Evolutionary conservation across 257 asterid genomes (phyloP).

Genomic region (Paulownia fortunei): DNA sequence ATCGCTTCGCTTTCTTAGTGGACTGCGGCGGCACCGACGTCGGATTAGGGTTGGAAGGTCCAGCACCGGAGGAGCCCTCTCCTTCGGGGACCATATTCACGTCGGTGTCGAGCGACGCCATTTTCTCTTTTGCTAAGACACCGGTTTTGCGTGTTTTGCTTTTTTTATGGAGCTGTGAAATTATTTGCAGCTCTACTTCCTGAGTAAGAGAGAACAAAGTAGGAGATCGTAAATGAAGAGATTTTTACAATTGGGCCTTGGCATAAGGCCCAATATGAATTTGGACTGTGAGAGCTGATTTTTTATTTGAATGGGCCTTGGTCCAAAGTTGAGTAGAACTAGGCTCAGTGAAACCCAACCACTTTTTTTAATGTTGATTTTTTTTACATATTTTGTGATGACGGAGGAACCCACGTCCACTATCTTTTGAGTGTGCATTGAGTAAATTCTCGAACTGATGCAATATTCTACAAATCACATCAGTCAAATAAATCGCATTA

Average conservation of each 20-base stretch:
- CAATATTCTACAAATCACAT: no score
- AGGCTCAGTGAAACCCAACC: no score
- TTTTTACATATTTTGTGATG: no score
- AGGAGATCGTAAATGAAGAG: no score
- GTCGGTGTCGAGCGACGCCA: conserved; percentile 85
- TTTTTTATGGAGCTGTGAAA: neutral
- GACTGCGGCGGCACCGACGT: conserved; percentile 43
- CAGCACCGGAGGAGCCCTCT: conserved; percentile 72
- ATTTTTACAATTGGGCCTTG: neutral
- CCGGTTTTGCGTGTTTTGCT: neutral
- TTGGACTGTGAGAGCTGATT: no score
- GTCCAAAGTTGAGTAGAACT: no score
- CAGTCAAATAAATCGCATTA: no score
- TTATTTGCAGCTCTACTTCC: neutral
- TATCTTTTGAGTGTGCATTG: no score
- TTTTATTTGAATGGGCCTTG: no score
- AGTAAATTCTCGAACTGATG: no score
- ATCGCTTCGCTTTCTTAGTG: conserved; percentile 69
- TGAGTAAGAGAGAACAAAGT: neutral
- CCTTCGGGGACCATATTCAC: conserved; percentile 76
- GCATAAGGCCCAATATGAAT: neutral
- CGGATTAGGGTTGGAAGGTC: conserved; percentile 51
- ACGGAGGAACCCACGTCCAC: no score
- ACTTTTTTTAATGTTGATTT: no score
- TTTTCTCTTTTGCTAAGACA: conserved; percentile 13